Conservation (phyloP, 768 basidiomycete genomes). For the Russula earlei region DNA sequence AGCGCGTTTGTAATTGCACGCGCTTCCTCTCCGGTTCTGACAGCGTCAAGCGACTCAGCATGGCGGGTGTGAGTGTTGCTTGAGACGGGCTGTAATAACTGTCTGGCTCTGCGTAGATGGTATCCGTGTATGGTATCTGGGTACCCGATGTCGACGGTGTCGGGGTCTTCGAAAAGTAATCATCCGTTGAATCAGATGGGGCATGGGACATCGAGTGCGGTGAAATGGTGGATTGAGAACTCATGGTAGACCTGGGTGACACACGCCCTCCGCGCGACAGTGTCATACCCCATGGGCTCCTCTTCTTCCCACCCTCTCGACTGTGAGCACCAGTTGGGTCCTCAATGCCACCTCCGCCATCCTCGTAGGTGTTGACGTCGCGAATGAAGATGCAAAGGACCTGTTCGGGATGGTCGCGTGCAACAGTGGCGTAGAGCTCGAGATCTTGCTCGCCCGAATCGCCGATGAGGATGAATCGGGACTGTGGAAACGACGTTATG, state of each 20-base stretch:
- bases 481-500: slow-evolving; percentile 61
- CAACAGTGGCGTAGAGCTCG: slow-evolving; percentile 77
- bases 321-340: slow-evolving; percentile 50
- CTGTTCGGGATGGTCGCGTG: slow-evolving; percentile 56
- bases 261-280: not conserved
- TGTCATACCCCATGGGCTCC: not conserved
- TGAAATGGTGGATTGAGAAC: not conserved
- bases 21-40: slow-evolving; percentile 49
- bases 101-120: slow-evolving; percentile 6
- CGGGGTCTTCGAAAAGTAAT: not conserved
- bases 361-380: slow-evolving; percentile 43
- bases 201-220: not conserved
- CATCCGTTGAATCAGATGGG: not conserved
- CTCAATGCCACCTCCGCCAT: slow-evolving; percentile 33
- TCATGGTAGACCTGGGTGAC: not conserved
- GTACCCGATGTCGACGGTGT: not conserved
- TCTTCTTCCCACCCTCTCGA: slow-evolving; percentile 1
- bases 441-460: slow-evolving; percentile 95
- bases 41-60: slow-evolving; percentile 20
- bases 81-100: not conserved
- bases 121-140: not conserved
- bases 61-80: not conserved
- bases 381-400: slow-evolving; percentile 78
- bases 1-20: slow-evolving; percentile 49
- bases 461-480: slow-evolving; percentile 77